Percentiles rank a stretch among this genome's conserved stretches.
Conservation (phyloP, 2,329 filamentous ascomycete species). For the Neofusicoccum umdonicola region DNA sequence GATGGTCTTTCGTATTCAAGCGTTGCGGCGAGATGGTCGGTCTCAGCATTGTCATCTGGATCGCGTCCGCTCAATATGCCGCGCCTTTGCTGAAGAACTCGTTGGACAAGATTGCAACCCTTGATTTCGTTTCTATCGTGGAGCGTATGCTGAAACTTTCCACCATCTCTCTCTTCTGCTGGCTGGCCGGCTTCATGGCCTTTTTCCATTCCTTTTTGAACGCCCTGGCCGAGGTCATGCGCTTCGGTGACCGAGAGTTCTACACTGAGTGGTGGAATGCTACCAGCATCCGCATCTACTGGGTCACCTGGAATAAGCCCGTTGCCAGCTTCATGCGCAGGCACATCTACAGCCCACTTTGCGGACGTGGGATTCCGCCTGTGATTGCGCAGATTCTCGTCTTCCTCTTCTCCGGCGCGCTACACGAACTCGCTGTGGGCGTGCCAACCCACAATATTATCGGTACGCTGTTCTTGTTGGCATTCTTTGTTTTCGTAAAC, state of each 20-base stretch:
- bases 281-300: conserved; percentile 78
- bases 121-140: conserved; percentile 77
- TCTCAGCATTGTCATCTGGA: conserved; percentile 89
- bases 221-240: conserved; percentile 82
- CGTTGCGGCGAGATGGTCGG: conserved; percentile 73
- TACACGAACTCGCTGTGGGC: conserved; percentile 91
- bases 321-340: conserved; percentile 96
- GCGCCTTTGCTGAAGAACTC: conserved; percentile 87
- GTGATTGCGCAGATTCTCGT: conserved; percentile 72
- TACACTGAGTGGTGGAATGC: conserved; percentile 98
- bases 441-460: conserved; percentile 93
- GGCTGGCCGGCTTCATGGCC: conserved; percentile 96
- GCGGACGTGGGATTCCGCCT: conserved; percentile 77
- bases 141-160: conserved; percentile 93
- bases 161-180: conserved; percentile 92
- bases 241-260: conserved; percentile 90
- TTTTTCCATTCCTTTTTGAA: conserved; percentile 93
- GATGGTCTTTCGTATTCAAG: conserved; percentile 86
- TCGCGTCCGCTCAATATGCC: conserved; percentile 90
- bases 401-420: conserved; percentile 80
- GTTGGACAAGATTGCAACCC: conserved; percentile 76
- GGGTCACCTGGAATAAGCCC: conserved; percentile 96
- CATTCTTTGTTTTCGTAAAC: conserved; percentile 5
- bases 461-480: conserved; percentile 48
- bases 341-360: conserved; percentile 85